These are phyloP conservation scores for Talaromyces sp. DNA, from an alignment of 2,329 filamentous ascomycete genomes.

Conservation along the genomic window DNA sequence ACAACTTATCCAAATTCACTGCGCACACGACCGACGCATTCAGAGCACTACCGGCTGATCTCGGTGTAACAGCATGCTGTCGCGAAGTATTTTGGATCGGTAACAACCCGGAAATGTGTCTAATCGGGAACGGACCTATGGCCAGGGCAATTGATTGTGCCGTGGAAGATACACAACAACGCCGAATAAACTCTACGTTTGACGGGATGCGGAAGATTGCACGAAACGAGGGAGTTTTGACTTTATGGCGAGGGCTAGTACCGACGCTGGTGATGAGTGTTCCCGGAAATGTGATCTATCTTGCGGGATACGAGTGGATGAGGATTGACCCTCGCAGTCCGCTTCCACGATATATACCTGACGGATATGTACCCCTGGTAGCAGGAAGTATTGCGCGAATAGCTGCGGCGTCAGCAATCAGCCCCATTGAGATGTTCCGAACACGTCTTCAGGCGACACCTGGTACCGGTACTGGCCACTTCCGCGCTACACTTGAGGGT, in stretches of 20 bases:
- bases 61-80: slow-evolving; percentile 92
- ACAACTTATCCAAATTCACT: slow-evolving; percentile 53
- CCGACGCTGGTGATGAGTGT: slow-evolving; percentile 92
- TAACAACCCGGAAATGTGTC: slow-evolving; percentile 75
- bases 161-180: slow-evolving; percentile 79
- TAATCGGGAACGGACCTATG: slow-evolving; percentile 53
- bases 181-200: slow-evolving; percentile 82
- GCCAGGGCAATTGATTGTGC: slow-evolving; percentile 66
- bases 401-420: slow-evolving; percentile 76
- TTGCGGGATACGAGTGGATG: slow-evolving; percentile 95
- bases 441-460: slow-evolving; percentile 84
- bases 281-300: slow-evolving; percentile 96
- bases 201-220: slow-evolving; percentile 94
- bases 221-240: slow-evolving; percentile 79
- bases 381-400: slow-evolving; percentile 76
- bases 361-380: slow-evolving; percentile 73
- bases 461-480: slow-evolving; percentile 59
- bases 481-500: slow-evolving; percentile 73
- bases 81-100: slow-evolving; percentile 96
- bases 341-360: slow-evolving; percentile 60
- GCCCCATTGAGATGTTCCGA: slow-evolving; percentile 89
- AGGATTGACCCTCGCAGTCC: slow-evolving; percentile 71
- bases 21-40: slow-evolving; percentile 52
- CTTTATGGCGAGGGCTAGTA: slow-evolving; percentile 89
- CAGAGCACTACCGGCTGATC: slow-evolving; percentile 71